Conservation (phyloP, 1,284 basidiomycete genomes). For the Singerocomus inundabilis region DNA sequence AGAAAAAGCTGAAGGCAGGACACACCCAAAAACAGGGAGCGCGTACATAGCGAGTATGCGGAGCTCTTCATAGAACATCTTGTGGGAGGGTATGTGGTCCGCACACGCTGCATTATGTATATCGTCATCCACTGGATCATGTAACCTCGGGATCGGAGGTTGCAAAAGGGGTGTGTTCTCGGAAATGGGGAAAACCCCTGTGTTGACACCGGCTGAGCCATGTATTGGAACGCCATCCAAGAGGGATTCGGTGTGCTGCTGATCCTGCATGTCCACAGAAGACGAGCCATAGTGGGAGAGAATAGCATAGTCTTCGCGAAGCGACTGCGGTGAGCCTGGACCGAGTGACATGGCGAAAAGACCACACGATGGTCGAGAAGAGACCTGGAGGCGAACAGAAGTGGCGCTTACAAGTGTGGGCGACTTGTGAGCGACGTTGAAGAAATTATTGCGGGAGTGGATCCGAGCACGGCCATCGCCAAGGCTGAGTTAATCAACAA, state of each 20-base stretch:
- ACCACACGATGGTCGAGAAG: neutral
- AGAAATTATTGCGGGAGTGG: neutral
- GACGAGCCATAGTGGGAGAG: slow-evolving; percentile 40
- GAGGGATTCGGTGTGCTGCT: slow-evolving; percentile 2
- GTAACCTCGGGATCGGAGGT: slow-evolving; percentile 10
- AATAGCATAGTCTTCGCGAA: slow-evolving; percentile 47
- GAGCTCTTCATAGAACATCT: slow-evolving; percentile 58
- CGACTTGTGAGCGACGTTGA: neutral
- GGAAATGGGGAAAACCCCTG: slow-evolving; percentile 5
- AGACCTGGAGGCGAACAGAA: neutral
- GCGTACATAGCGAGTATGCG: slow-evolving; percentile 62
- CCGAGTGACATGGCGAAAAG: slow-evolving; percentile 18
- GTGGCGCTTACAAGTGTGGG: neutral
- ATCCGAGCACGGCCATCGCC: no score
- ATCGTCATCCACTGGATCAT: slow-evolving; percentile 12
- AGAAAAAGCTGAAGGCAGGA: slow-evolving; percentile 21
- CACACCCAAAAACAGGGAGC: slow-evolving; percentile 64
- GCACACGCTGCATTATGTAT: slow-evolving; percentile 10
- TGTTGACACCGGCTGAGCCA: neutral
- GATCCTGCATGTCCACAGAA: slow-evolving; percentile 5
- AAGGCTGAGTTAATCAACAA: no score
- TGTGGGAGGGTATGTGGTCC: slow-evolving; percentile 43
- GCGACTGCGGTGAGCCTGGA: slow-evolving; percentile 30
- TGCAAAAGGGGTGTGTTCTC: slow-evolving; percentile 39
- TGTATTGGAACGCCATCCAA: slow-evolving; percentile 23